Evolutionary conservation across 176 grass and related monocot species (phyloP), one percentile per base, ranked within the genome.

Genomic region (Carex parvula): DNA sequence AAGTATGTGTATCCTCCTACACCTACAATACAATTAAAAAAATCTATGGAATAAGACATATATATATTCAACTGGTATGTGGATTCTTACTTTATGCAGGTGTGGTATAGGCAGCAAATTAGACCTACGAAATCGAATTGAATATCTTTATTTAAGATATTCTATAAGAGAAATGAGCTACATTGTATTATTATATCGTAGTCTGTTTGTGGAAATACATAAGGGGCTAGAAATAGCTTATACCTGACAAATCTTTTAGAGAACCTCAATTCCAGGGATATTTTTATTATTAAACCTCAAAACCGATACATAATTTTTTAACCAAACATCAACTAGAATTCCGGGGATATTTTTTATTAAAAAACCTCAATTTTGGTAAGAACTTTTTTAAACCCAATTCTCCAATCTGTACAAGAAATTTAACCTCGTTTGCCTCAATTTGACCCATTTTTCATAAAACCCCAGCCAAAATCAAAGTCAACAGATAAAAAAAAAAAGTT

Each of bases 1-100:
- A 95, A 85, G 56, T 99, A 99, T 17, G 89, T 88, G 67, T 99
- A 88, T 85, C 96, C 96, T 55, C 96, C 96, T 14, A 94, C 88
- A 63, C 93, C 93, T 95, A 79, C 10, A 75, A 66, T 18, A 62
- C 13, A 80, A 79, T 35, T 3, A 83, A 86, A 86, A 69, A 42
- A 73, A 63, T 63, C 1, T 30, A 76, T 66, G 16, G 33, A 50
- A 84, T 24, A 8, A 65, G 0, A 89, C 20, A 44, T 46, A 2
- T 41, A 82, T 70, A 42, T 18, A 58, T 53, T 7, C 53, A 54
- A 39, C 8, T 52, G 24, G 52, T 22, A n/a, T 24, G 22, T n/a
- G 16, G 82, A 22, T 42, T 15, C 37, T 64, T 9, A 35, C 13
- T 30, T 44, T 26, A 76, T 54, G 46, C 48, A 30, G 48, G 46